These are phyloP conservation scores for Passalora sequoiae DNA, from an alignment of 2,329 filamentous ascomycete species.

Conservation along the genomic window DNA sequence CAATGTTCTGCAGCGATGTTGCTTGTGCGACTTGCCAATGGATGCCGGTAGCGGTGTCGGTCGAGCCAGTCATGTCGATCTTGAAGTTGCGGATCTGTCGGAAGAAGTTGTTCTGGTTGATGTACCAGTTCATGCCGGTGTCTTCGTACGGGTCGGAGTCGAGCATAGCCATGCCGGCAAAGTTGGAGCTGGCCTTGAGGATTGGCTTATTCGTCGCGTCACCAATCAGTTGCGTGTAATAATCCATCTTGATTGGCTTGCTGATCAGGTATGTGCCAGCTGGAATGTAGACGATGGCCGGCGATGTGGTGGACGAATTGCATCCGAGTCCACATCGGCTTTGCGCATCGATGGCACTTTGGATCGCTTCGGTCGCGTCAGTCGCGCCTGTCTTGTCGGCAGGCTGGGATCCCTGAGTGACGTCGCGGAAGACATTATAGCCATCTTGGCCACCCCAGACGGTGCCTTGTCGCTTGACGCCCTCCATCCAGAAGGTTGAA, in stretches of 20 bases:
- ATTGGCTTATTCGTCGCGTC: slow-evolving; percentile 70
- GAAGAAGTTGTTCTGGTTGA: slow-evolving; percentile 54
- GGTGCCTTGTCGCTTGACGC: slow-evolving; percentile 47
- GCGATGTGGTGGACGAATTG: slow-evolving; percentile 75
- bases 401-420: slow-evolving; percentile 37
- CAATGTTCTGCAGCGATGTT: slow-evolving; percentile 58
- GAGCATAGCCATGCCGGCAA: slow-evolving; percentile 42
- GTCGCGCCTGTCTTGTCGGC: slow-evolving; percentile 57
- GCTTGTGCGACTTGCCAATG: slow-evolving; percentile 54
- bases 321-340: slow-evolving; percentile 74
- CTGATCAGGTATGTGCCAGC: slow-evolving; percentile 79
- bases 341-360: slow-evolving; percentile 71
- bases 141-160: slow-evolving; percentile 79
- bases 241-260: slow-evolving; percentile 73
- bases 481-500: slow-evolving; percentile 22
- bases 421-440: slow-evolving; percentile 59
- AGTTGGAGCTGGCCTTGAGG: slow-evolving; percentile 27
- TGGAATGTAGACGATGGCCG: slow-evolving; percentile 88
- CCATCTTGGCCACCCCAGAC: slow-evolving; percentile 55
- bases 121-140: slow-evolving; percentile 47
- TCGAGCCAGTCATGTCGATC: slow-evolving; percentile 44
- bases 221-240: slow-evolving; percentile 90
- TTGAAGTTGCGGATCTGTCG: slow-evolving; percentile 52
- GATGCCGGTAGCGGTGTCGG: slow-evolving; percentile 34
- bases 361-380: slow-evolving; percentile 88